Evolutionary conservation across 2,329 filamentous ascomycete species (phyloP), one percentile per base, ranked within the genome.

Genomic region (Claviceps spartinae): DNA sequence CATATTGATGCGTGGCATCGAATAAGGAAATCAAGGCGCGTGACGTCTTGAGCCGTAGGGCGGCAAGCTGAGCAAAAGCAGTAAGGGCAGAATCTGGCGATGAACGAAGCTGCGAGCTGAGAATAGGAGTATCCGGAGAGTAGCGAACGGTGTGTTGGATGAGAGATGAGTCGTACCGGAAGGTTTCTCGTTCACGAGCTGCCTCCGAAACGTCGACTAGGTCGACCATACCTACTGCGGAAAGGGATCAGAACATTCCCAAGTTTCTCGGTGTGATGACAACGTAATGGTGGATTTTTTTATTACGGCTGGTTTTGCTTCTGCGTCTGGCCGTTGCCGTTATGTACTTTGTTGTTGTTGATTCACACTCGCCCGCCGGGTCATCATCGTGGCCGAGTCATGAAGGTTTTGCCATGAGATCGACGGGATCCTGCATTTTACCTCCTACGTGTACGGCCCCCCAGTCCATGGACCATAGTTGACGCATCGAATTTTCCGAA

Each of bases 21-120:
- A 77, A 75, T 20, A 77, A 63, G 3, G 73, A 76, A 46, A 77
- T 66, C 20, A 75, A 54, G 22, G 65, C 64, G 43, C 72, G 67
- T 20, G 65, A 59, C 5, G 63, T 65, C n/a, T 67, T 63, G 8
- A 76, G 61, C 5, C 70, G 66, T 44, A 71, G 61, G 16, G 69
- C 66, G 2, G 65, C 72, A 26, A 76, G 63, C 57, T 77, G 73
- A 26, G 73, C 72, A 47, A 75, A 69, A 2, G 68, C 67, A 2
- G 69, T 73, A 37, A 77, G 62, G 40, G 61, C 64, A 6, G 62
- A 55, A 49, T 71, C 69, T 20, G 54, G 42, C 16, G 60, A 60
- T 20, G 59, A 61, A 22, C 53, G 37, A 45, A 64, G 49, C 41
- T 58, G 51, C 9, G 48, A 50, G 48, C 48, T 47, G 38, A 51